Conservation (phyloP, 805 yeast genomes). For the Barnettozyma vustinii region DNA sequence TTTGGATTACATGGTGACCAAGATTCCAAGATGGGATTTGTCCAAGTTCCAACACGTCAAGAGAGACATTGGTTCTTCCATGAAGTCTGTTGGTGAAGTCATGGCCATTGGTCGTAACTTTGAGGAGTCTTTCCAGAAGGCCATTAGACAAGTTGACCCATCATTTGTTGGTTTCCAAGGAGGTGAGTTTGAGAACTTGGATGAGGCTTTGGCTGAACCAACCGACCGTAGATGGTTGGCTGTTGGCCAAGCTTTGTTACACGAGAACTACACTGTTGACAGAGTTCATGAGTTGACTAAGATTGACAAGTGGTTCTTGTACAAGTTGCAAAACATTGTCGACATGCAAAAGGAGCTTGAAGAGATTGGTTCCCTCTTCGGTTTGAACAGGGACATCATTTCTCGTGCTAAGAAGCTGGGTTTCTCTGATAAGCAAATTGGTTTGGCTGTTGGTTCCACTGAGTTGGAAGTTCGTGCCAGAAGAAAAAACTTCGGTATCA, state of each 20-base stretch:
- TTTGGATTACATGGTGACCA: conserved; percentile 91
- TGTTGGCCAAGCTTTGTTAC: conserved; percentile 92
- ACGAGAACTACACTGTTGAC: conserved; percentile 88
- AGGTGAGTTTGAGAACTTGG: conserved; percentile 70
- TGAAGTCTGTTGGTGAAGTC: conserved; percentile 99
- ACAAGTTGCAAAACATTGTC: conserved; percentile 86
- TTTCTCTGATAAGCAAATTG: conserved; percentile 92
- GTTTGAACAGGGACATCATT: conserved; percentile 64
- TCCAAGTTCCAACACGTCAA: conserved; percentile 93
- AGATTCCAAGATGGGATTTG: conserved; percentile 98
- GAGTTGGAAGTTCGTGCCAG: conserved; percentile 80
- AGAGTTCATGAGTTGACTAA: conserved; percentile 86
- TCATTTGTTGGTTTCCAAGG: conserved; percentile 90
- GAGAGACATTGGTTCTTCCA: conserved; percentile 88
- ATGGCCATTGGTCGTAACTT: conserved; percentile 98
- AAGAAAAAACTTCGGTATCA: conserved; percentile 74
- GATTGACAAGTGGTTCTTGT: conserved; percentile 93
- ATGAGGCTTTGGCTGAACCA: conserved; percentile 73
- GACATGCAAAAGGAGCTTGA: conserved; percentile 81
- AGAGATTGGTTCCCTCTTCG: conserved; percentile 49
- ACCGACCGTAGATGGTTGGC: conserved; percentile 98
- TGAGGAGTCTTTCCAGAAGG: conserved; percentile 97
- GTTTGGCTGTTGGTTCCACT: conserved; percentile 59
- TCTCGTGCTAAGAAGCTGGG: conserved; percentile 87
- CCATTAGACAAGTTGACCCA: conserved; percentile 93